These are phyloP conservation scores for Zygosaccharomyces pseudobailii DNA, from an alignment of 1,139 yeast genomes.

Conservation along the genomic window DNA sequence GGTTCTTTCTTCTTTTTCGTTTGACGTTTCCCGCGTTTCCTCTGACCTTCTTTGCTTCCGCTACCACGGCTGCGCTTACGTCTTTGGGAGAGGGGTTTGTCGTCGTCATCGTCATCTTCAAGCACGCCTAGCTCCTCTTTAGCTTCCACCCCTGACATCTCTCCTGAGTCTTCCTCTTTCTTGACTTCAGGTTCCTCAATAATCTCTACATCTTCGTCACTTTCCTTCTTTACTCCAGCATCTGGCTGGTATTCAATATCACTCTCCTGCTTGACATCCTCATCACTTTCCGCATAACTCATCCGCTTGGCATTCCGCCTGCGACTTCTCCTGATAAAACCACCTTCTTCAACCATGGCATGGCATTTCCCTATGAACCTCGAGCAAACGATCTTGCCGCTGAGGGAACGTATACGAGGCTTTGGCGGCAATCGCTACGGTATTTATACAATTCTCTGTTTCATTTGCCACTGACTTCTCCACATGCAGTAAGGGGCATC, in stretches of 20 bases:
- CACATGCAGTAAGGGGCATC: background rate
- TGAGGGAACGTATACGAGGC: background rate
- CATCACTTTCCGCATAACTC: conserved; percentile 20
- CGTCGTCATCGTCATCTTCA: conserved; percentile 27
- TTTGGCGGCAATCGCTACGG: background rate
- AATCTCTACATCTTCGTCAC: conserved; percentile 1
- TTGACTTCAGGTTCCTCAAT: background rate
- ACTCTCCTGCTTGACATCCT: conserved; percentile 5
- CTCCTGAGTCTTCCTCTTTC: conserved; percentile 6
- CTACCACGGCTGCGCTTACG: conserved; percentile 11
- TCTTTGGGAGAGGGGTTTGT: conserved; percentile 24
- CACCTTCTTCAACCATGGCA: conserved; percentile 27
- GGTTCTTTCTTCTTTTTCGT: conserved; percentile 27
- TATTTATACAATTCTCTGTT: background rate
- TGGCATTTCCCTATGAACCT: background rate
- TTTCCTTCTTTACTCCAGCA: background rate
- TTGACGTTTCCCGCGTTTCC: conserved; percentile 22
- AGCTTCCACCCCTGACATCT: background rate
- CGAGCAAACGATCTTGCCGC: background rate
- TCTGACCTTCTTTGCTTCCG: conserved; percentile 7
- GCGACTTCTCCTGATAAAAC: conserved; percentile 26
- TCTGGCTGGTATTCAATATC: conserved; percentile 3
- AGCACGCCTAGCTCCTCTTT: conserved; percentile 14
- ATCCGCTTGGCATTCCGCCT: conserved; percentile 20
- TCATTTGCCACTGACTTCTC: background rate